phyloP scores from a whole-genome alignment of 2,329 filamentous ascomycete genomes.

The Neurospora sp. region DNA sequence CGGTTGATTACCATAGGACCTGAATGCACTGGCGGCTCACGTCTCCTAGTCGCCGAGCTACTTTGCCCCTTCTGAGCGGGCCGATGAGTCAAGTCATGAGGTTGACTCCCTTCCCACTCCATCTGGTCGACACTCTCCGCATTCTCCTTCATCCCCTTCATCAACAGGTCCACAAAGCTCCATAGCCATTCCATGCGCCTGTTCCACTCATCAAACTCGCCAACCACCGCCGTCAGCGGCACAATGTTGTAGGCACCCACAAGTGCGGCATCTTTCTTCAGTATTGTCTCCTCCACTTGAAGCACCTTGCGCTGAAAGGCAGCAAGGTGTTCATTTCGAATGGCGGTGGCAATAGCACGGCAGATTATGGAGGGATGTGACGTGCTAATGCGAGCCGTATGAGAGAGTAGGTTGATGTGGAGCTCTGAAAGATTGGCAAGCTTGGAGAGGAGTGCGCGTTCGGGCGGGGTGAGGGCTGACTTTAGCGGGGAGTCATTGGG shows the following conservation, averaged over 20 bases:
- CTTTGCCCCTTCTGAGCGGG: conserved; percentile 14
- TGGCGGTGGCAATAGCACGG: conserved; percentile 72
- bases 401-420: conserved; percentile 60
- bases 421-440: conserved; percentile 69
- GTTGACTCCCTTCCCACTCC: conserved; percentile 6
- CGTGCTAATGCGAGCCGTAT: conserved; percentile 56
- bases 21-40: conserved; percentile 35
- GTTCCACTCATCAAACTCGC: conserved; percentile 80
- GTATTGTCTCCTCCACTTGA: conserved; percentile 69
- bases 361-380: conserved; percentile 74
- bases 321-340: conserved; percentile 64
- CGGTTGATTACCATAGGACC: conserved; percentile 70
- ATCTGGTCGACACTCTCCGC: not conserved
- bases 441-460: conserved; percentile 69
- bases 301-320: conserved; percentile 77
- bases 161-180: conserved; percentile 61
- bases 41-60: conserved; percentile 10
- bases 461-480: conserved; percentile 64
- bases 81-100: not conserved
- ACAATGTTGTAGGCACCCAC: conserved; percentile 93
- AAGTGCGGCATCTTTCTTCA: conserved; percentile 64
- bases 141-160: conserved; percentile 19
- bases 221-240: conserved; percentile 73
- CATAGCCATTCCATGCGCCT: conserved; percentile 79
- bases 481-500: conserved; percentile 64